Evolutionary conservation across 2,329 filamentous ascomycete species (phyloP).

Genomic region (Acephala macrosclerotiorum): DNA sequence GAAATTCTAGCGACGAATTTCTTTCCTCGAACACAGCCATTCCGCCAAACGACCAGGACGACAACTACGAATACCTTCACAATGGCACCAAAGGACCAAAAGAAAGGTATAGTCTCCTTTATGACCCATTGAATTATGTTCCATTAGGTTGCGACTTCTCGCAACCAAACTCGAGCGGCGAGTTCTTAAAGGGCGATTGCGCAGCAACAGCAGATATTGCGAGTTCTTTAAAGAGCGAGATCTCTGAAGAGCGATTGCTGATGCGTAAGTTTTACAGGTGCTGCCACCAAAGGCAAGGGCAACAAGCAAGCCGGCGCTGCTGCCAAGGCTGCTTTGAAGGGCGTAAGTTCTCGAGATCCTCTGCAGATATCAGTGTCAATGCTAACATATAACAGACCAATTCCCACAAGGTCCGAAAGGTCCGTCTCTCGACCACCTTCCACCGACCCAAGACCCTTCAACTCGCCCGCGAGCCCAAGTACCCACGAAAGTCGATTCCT

Average conservation of each 20-base stretch:
- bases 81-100: slow-evolving; percentile 45
- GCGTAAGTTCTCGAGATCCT: slow-evolving; percentile 71
- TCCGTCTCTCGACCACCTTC: slow-evolving; percentile 93
- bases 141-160: slow-evolving; percentile 25
- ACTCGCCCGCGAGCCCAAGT: slow-evolving; percentile 91
- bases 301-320: slow-evolving; percentile 90
- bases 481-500: slow-evolving; percentile 94
- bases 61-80: slow-evolving; percentile 35
- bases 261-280: slow-evolving; percentile 66
- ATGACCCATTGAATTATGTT: slow-evolving; percentile 27
- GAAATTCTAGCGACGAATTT: slow-evolving; percentile 16
- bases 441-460: slow-evolving; percentile 96
- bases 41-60: slow-evolving; percentile 28
- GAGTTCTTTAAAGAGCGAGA: not conserved
- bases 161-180: slow-evolving; percentile 28
- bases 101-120: slow-evolving; percentile 46
- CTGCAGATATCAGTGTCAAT: slow-evolving; percentile 52
- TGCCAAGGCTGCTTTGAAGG: slow-evolving; percentile 95
- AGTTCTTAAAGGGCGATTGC: not conserved
- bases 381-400: slow-evolving; percentile 59
- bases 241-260: slow-evolving; percentile 66
- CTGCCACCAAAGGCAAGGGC: slow-evolving; percentile 63
- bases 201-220: not conserved
- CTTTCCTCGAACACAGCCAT: slow-evolving; percentile 21
- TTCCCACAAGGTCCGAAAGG: slow-evolving; percentile 90